Base-by-base conservation (phyloP, 139 green algal species). In the Nannochloris sp. region DNA sequence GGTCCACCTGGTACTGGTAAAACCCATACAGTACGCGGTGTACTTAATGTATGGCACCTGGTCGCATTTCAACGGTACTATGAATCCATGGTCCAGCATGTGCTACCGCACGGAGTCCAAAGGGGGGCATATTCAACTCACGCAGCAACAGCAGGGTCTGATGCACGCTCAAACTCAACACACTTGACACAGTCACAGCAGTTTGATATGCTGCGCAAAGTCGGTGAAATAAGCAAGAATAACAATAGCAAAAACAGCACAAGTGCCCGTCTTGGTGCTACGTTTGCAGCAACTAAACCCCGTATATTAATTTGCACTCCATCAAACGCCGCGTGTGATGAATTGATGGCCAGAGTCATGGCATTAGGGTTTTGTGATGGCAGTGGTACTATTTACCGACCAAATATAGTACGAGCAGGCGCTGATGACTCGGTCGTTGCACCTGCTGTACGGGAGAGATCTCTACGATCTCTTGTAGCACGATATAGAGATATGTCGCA, bases 1-100 rank as follows among this genome's bases (percentile, higher is more conserved):
- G 91, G 91, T 3, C 90, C 89, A 3, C 89, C 91, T 6, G 92
- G 92, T 33, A 98, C 92, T 2, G 92, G 92, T 38, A 98, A 98
- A 79, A 97, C 92, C 12, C 89, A 97, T 78, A 96, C 85, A 2
- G 81, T 88, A 47, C 79, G 80, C 60, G 86, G 88, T 55, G 83
- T 98, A 36, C 80, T 97, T 10, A 97, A 98, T 73, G 70, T 84
- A 35, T 92, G 92, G 86, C 92, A 97, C 79, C 71, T 88, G 47
- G 77, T 90, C 55, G 74, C 83, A 15, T 96, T 83, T 72, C 84
- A 95, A 69, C 67, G 78, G 12, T 91, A 90, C 76, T 92, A 90
- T 54, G 38, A 73, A 15, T 12, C 9, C 9, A 29, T 61, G 12
- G 14, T 2, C 19, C 25, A 55, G 2, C 24, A 4, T 2, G 12